Percentiles rank a stretch among this genome's conserved stretches.
These are phyloP conservation scores for Rhizopogon vesiculosus DNA, from an alignment of 768 basidiomycete genomes.

Conservation along the genomic window DNA sequence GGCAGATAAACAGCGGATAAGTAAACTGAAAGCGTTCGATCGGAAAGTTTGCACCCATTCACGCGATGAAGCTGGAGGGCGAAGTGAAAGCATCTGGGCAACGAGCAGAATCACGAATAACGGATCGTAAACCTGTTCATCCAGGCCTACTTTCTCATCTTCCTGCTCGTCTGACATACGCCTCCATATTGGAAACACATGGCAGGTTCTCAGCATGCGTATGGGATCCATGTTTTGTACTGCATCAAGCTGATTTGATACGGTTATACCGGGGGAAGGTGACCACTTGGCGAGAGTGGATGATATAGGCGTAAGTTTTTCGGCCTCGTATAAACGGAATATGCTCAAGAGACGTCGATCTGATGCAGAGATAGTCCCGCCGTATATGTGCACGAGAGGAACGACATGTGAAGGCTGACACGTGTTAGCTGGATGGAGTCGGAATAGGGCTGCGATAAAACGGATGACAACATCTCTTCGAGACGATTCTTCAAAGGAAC, in stretches of 20 bases:
- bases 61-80: constrained; percentile 54
- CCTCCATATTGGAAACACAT: constrained; percentile 67
- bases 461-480: constrained; percentile 45
- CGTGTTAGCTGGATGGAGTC: constrained; percentile 73
- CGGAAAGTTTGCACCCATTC: constrained; percentile 60
- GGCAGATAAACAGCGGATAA: constrained; percentile 69
- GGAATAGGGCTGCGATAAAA: constrained; percentile 66
- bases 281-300: constrained; percentile 69
- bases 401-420: constrained; percentile 83
- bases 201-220: constrained; percentile 64
- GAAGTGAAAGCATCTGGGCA: constrained; percentile 57
- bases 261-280: constrained; percentile 34
- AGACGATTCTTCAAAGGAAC: constrained; percentile 19
- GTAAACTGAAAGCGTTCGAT: constrained; percentile 70
- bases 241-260: constrained; percentile 54
- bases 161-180: constrained; percentile 35
- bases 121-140: constrained; percentile 69
- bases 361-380: constrained; percentile 59
- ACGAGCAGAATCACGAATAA: constrained; percentile 68
- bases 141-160: constrained; percentile 19
- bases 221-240: constrained; percentile 67
- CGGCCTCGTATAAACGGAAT: constrained; percentile 72
- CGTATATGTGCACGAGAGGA: constrained; percentile 70
- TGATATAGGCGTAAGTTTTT: constrained; percentile 61
- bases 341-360: constrained; percentile 71